Base-by-base conservation (phyloP, 176 grass and related monocot genomes). In the Zizania latifolia region DNA sequence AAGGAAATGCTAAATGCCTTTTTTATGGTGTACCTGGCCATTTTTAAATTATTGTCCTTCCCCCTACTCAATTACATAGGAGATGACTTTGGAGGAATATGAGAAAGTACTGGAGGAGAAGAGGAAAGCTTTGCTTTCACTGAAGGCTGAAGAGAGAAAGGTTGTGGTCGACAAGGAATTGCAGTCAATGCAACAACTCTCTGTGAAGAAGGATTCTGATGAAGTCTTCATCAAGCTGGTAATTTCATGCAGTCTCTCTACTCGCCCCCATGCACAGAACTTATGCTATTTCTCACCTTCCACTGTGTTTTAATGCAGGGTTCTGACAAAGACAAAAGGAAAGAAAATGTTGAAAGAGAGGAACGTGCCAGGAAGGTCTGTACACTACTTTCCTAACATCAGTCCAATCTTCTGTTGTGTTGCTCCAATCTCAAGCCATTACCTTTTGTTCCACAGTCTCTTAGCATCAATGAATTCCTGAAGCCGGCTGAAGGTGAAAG, bases 81-180 rank as follows among this genome's bases (percentile, higher is more conserved):
- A 97, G 65, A 93, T 92, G 90, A 97, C 90, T 48, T 62, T 97
- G 72, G 93, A 97, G 62, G 93, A 97, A 48, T 97, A 93, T 70
- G 93, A 97, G 80, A 97, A 97, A 66, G 70, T 90, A 6, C 24
- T 74, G 30, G 93, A 90, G 69, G 87, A 93, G 78, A 93, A 82
- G 71, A 75, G 90, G 29, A 90, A 93, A 77, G 87, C 82, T 40
- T 61, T 90, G 10, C 79, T 86, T 39, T 72, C 82, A 27, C 14
- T 88, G 8, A 97, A 90, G 68, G 62, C 81, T 7, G 77, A 88
- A 39, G 90, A 97, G 83, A 90, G 90, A 23, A 97, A 90, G 62
- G 90, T 97, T 82, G 90, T 90, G 27, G 53, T 90, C 13, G 90
- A 97, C 16, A 90, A 97, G 81, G 93, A 93, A 3, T 69, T 97